Percentiles rank a stretch among this genome's conserved stretches.
Conservation (phyloP, 202 grass and related monocot genomes). For the Setaria viridis region DNA sequence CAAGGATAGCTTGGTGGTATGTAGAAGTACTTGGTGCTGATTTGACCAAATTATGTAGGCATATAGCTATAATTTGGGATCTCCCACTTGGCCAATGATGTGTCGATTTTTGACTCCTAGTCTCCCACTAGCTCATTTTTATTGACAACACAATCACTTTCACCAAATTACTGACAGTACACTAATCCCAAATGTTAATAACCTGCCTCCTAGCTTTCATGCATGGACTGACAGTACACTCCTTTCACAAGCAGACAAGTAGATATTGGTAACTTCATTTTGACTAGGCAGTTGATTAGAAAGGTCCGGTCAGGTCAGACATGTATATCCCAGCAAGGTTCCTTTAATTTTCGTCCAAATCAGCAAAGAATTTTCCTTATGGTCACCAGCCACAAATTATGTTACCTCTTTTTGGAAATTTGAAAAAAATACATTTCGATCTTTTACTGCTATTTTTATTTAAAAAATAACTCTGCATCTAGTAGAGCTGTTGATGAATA, state of each 20-base stretch:
- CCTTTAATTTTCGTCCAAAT: neutral
- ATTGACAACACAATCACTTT: conserved; percentile 2
- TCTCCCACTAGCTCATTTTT: neutral
- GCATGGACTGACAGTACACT: neutral
- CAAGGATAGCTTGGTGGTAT: neutral
- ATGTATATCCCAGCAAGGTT: neutral
- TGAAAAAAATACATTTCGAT: neutral
- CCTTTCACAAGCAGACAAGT: neutral
- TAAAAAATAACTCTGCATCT: neutral
- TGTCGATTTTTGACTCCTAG: neutral
- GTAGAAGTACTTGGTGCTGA: neutral
- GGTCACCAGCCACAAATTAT: neutral
- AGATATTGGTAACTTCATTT: conserved; percentile 8
- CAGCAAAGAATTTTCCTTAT: neutral
- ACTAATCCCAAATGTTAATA: neutral
- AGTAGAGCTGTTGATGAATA: neutral
- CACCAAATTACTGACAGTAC: neutral
- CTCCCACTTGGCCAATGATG: neutral
- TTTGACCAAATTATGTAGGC: conserved; percentile 16
- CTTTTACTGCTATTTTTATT: neutral
- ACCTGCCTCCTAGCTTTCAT: neutral
- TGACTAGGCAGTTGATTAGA: neutral
- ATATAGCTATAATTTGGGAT: neutral
- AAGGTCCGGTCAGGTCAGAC: neutral
- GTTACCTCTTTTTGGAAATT: neutral